Conservation (phyloP, 177 flowering plant species). For the Vitis hybrid region DNA sequence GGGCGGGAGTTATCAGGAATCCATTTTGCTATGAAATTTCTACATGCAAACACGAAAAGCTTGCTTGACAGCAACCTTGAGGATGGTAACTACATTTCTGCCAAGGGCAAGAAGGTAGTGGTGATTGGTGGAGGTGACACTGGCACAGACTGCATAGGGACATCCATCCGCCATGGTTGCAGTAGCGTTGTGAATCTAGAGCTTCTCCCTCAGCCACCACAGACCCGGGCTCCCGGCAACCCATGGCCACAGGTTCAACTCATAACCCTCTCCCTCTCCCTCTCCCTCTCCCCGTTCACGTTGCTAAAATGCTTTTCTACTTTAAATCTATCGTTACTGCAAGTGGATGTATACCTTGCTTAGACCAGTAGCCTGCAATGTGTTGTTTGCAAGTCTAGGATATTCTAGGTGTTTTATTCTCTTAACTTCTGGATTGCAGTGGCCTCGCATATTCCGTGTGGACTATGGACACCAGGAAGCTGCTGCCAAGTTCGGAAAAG, state of each 20-base stretch:
- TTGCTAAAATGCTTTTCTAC: neutral
- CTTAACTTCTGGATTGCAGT: conserved; percentile 43
- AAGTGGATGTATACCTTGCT: too few relatives aligned
- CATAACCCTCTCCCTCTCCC: neutral
- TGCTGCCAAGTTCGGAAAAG: conserved; percentile 83
- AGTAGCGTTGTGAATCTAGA: conserved; percentile 70
- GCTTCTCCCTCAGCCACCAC: conserved; percentile 89
- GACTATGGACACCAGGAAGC: conserved; percentile 99
- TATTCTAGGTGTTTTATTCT: neutral
- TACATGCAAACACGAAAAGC: conserved; percentile 96
- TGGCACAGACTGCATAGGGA: conserved; percentile 98
- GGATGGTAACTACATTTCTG: conserved; percentile 96
- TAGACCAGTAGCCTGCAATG: too few relatives aligned
- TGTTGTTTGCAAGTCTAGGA: too few relatives aligned
- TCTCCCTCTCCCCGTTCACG: neutral
- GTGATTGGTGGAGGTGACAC: conserved; percentile 99
- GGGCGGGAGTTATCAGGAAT: conserved; percentile 88
- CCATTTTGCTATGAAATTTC: conserved; percentile 97
- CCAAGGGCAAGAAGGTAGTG: conserved; percentile 93
- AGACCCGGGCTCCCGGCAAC: conserved; percentile 52
- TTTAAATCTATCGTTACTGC: too few relatives aligned
- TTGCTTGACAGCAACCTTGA: conserved; percentile 85
- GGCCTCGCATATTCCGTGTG: conserved; percentile 96
- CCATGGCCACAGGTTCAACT: conserved; percentile 97
- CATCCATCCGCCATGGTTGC: conserved; percentile 95